Conservation (phyloP, 176 grass and related monocot genomes). For the Musa troglodytarum region DNA sequence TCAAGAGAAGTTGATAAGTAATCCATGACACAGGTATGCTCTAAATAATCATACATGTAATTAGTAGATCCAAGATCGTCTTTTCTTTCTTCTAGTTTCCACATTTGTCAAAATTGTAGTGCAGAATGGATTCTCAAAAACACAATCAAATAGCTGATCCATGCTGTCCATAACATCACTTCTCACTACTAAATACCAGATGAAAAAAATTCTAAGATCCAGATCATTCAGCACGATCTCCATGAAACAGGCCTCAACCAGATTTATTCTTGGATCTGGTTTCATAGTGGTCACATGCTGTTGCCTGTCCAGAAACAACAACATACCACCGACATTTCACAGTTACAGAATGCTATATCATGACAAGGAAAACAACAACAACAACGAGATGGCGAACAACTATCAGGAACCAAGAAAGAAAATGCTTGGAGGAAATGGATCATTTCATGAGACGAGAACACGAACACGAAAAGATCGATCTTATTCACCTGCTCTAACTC, state of each 20-base stretch:
- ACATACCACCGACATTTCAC: not conserved
- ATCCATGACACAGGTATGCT: not conserved
- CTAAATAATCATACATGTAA: not conserved
- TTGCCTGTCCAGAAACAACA: not conserved
- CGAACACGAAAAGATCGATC: not conserved
- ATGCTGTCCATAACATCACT: not conserved
- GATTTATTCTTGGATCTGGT: not conserved
- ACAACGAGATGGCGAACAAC: not conserved
- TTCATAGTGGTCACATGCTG: not conserved
- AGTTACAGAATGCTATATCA: not conserved
- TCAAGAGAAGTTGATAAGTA: not conserved
- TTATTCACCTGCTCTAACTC: conserved; percentile 68
- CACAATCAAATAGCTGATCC: not conserved
- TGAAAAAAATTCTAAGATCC: too few species aligned
- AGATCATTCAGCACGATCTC: too few species aligned
- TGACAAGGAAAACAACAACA: not conserved
- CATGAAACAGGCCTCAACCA: not conserved
- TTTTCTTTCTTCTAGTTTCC: not conserved
- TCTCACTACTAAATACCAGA: not conserved
- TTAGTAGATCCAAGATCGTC: not conserved
- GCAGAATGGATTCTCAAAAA: not conserved
- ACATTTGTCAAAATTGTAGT: not conserved
- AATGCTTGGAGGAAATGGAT: not conserved
- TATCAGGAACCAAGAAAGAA: not conserved
- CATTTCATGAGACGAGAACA: not conserved